phyloP scores from a whole-genome alignment of 805 yeast species.

The Tetrapisispora iriomotensis region DNA sequence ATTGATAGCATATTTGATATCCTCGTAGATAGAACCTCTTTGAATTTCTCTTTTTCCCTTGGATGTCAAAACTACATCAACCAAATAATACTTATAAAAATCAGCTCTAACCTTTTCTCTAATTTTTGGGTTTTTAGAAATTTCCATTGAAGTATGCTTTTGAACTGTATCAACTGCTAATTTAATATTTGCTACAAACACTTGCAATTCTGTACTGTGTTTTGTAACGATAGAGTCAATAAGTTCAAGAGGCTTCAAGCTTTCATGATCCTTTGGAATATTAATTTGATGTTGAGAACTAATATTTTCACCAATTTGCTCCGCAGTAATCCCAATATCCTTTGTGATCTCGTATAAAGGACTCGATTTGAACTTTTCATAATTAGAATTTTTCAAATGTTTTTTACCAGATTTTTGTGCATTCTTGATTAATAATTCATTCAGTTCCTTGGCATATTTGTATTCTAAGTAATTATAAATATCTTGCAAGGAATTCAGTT shows the following conservation, averaged over 20 bases:
- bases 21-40: conserved; percentile 70
- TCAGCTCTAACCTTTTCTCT: conserved; percentile 60
- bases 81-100: conserved; percentile 51
- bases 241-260: conserved; percentile 49
- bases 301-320: conserved; percentile 74
- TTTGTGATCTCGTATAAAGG: conserved; percentile 54
- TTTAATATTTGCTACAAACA: conserved; percentile 41
- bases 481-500: conserved; percentile 58
- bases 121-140: conserved; percentile 70
- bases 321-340: conserved; percentile 69
- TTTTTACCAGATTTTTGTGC: conserved; percentile 31
- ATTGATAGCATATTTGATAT: conserved; percentile 83
- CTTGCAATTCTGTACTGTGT: conserved; percentile 26
- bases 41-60: conserved; percentile 74
- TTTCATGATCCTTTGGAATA: conserved; percentile 55
- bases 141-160: conserved; percentile 67
- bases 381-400: conserved; percentile 52
- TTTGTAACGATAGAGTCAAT: conserved; percentile 35
- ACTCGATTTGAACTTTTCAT: conserved; percentile 59
- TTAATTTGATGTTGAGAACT: conserved; percentile 57
- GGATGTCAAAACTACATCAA: conserved; percentile 72
- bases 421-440: conserved; percentile 26
- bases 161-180: conserved; percentile 66
- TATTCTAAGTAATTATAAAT: conserved; percentile 74
- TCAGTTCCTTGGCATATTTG: conserved; percentile 40